Evolutionary conservation across 1,139 yeast species (phyloP), one percentile per base, ranked within the genome.

Genomic region (Candida dubliniensis): DNA sequence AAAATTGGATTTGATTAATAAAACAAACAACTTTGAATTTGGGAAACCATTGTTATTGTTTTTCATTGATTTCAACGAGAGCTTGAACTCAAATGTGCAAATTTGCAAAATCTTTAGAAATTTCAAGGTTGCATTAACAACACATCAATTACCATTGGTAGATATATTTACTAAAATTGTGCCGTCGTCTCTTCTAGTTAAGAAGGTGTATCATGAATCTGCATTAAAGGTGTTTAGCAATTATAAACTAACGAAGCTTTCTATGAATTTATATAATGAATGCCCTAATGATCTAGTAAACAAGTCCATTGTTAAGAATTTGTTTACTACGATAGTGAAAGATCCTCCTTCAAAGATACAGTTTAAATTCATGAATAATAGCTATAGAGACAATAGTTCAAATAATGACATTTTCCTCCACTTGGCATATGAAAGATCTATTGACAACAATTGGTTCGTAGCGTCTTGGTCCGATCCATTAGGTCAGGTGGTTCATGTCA

Each of bases 401-500:
- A 61, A 61, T 32, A 91, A 88, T 52, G 96, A 90, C 57, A 74
- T 87, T 1, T 87, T 83, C 52, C 69, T 93, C 33, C 98, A 91
- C 59, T 71, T 93, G 26, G 91, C 96, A 0, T 93, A 90, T 56
- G 89, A 90, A 31, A 63, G 95, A 43, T 86, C 96, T 0, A 71
- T 79, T 4, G 96, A 91, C 58, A 82, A 81, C 49, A 81, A 79
- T 46, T 91, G 97, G 96, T 73, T 89, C 40, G 81, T 84, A 25
- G 95, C 89, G 0, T 85, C 96, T 0, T 89, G 97, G 95, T 76
- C 95, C 0, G 96, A 91, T 58, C 93, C 93, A 41, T 75, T 77
- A 56, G 96, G 96, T 0, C 71, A 71, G 8, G 74, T 80, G 7
- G 79, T 84, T 8, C 74, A 74, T 45, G 77, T 84, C 1, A 85